A percentile compares a stretch with the other conserved stretches of the same genome.
Evolutionary conservation across 169 alveolate species (phyloP).

Genomic region (Eimeria tenella): DNA sequence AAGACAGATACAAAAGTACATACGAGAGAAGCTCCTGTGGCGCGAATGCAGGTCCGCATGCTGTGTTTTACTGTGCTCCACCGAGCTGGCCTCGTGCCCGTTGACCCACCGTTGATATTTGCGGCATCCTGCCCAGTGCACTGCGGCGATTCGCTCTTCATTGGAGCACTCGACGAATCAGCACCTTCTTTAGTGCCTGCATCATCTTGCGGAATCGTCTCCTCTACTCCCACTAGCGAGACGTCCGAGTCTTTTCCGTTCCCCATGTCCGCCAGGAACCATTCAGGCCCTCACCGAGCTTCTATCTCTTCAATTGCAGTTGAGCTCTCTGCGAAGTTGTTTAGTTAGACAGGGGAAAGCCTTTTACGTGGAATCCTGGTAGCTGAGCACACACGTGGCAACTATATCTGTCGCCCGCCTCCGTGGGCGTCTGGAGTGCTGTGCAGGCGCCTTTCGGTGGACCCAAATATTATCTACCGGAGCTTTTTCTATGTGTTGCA

Average conservation of each 20-base stretch:
- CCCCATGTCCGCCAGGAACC: too few relatives aligned
- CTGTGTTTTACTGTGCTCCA: neutral
- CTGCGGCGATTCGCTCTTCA: neutral
- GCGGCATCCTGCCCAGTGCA: neutral
- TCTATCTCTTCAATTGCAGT: too few relatives aligned
- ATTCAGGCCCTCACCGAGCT: too few relatives aligned
- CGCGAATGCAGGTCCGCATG: neutral
- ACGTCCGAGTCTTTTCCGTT: too few relatives aligned
- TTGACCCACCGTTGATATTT: conserved; percentile 6
- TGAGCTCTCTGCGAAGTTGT: too few relatives aligned
- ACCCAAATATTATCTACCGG: neutral
- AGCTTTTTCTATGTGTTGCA: neutral
- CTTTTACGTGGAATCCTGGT: too few relatives aligned
- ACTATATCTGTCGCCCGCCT: too few relatives aligned
- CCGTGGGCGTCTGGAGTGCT: neutral
- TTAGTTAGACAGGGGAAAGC: too few relatives aligned
- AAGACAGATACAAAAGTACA: neutral
- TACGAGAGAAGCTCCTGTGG: too few relatives aligned
- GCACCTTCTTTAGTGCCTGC: neutral
- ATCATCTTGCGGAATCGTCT: too few relatives aligned
- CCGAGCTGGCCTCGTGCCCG: neutral
- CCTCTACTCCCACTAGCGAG: too few relatives aligned
- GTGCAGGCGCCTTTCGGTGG: neutral
- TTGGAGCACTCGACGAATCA: neutral
- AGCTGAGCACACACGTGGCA: too few relatives aligned